Base-by-base conservation (phyloP, 768 basidiomycete genomes). In the Thelephora ganbajun region DNA sequence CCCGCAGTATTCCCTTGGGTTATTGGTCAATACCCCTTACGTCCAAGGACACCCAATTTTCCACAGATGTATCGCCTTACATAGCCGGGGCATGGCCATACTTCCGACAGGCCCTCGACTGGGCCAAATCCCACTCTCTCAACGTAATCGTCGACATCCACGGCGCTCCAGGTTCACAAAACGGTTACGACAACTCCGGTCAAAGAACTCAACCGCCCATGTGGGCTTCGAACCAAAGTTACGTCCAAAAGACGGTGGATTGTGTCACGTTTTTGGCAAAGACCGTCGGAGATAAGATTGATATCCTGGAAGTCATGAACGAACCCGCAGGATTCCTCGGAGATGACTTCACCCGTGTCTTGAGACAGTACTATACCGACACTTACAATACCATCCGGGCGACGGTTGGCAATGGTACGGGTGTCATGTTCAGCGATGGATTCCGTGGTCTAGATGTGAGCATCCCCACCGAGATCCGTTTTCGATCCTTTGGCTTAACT, bases 1-100 rank as follows among this genome's bases (percentile, higher is more conserved):
- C 34, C 11, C 35, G 33, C 49, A 83, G 82, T 26, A 79, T 86
- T 56, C 82, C 82, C 5, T 50, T 83, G 5, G 82, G 81, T 7
- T 86, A 79, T 59, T 86, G 83, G 83, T 80, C 80, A n/a, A 72
- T 84, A n/a, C 82, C 82, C 0, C 61, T 80, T 33, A 73, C 73
- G 3, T 65, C 75, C 30, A 61, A 69, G 12, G 71, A 76, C 51
- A 79, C 77, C 5, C 68, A 69, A 44, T 54, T 44, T 44, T 53
- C 51, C 30, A 69, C 70, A 2, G 72, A 70, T 14, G 65, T 69
- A 12, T 57, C 64, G 2, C 80, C 80, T 0, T 83, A 76, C 57
- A 67, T 71, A 42, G 59, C 76, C 0, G 82, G 82, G 7, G 81
- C 80, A 26, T 83, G 80, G 63, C 69, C 78, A 2, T 82, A 82